Evolutionary conservation across 1,284 basidiomycete genomes (phyloP).

Genomic region (Tilletia caries): DNA sequence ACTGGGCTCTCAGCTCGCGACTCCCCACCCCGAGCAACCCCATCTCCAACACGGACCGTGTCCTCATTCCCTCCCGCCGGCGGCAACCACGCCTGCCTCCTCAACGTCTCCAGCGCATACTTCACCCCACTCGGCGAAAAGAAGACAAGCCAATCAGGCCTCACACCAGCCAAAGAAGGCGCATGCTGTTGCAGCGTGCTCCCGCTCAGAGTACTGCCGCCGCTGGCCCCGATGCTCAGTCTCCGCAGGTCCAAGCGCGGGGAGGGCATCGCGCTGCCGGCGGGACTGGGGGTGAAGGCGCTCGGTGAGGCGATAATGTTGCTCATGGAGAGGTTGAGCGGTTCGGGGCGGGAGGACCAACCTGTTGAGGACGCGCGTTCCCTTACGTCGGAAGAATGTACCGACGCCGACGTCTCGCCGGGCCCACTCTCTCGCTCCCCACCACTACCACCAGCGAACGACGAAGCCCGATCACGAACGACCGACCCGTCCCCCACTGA

Average conservation of each 20-base stretch:
- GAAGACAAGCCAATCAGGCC: constrained; percentile 51
- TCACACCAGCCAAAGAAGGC: constrained; percentile 8
- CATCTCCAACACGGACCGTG: too few relatives aligned
- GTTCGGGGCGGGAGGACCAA: too few relatives aligned
- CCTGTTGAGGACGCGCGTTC: too few relatives aligned
- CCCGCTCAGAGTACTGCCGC: neutral
- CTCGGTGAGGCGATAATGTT: constrained; percentile 22
- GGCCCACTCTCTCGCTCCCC: neutral
- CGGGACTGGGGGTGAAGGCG: constrained; percentile 22
- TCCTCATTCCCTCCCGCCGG: constrained; percentile 10
- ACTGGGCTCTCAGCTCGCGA: too few relatives aligned
- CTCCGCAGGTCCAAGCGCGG: constrained; percentile 29
- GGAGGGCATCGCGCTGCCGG: constrained; percentile 21
- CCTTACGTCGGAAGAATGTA: too few relatives aligned
- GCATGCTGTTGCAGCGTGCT: constrained; percentile 16
- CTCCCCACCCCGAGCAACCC: too few relatives aligned
- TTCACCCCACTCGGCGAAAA: constrained; percentile 50
- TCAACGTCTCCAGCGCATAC: constrained; percentile 42
- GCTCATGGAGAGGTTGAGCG: too few relatives aligned
- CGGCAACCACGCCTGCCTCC: constrained; percentile 38
- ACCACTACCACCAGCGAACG: too few relatives aligned
- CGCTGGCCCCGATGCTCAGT: constrained; percentile 16
- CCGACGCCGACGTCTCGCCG: neutral
- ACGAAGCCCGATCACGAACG: too few relatives aligned
- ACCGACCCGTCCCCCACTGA: neutral